These are phyloP conservation scores for Pichia nakasei DNA, from an alignment of 805 yeast species.

Conservation along the genomic window DNA sequence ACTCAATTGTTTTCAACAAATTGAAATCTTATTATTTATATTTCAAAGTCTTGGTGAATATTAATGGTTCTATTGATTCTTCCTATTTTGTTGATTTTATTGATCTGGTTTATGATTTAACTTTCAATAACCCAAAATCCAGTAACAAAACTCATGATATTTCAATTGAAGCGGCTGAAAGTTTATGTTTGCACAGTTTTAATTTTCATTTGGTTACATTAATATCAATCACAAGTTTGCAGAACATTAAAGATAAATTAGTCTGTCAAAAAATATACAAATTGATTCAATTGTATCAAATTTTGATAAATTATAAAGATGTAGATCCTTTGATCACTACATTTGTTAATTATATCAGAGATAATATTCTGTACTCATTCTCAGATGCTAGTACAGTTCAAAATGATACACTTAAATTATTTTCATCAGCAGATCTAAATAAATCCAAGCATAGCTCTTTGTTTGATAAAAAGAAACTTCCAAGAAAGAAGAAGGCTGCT, in stretches of 20 bases:
- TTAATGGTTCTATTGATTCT: constrained; percentile 13
- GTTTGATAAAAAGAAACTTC: constrained; percentile 16
- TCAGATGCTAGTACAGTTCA: constrained; percentile 10
- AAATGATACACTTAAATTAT: constrained; percentile 19
- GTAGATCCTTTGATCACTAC: constrained; percentile 18
- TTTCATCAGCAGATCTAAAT: constrained; percentile 11
- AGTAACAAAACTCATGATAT: constrained; percentile 10
- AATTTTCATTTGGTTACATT: constrained; percentile 24
- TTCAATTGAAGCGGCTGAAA: constrained; percentile 19
- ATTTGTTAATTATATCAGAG: constrained; percentile 15
- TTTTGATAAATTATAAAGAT: constrained; percentile 15
- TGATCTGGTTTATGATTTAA: constrained; percentile 18
- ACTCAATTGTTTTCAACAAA: constrained; percentile 18
- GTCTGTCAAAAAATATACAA: constrained; percentile 12
- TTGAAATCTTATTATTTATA: constrained; percentile 24
- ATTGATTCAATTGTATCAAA: constrained; percentile 19
- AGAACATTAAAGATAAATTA: constrained; percentile 10
- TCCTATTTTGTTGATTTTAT: constrained; percentile 17
- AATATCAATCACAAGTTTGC: constrained; percentile 19
- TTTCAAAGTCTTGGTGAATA: constrained; percentile 21
- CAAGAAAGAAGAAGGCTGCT: background rate
- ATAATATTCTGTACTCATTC: constrained; percentile 9
- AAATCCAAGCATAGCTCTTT: constrained; percentile 11
- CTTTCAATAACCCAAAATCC: constrained; percentile 12
- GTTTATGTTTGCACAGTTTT: constrained; percentile 23